Conservation (phyloP, 176 grass and related monocot species). For the Triticum timopheevii region DNA sequence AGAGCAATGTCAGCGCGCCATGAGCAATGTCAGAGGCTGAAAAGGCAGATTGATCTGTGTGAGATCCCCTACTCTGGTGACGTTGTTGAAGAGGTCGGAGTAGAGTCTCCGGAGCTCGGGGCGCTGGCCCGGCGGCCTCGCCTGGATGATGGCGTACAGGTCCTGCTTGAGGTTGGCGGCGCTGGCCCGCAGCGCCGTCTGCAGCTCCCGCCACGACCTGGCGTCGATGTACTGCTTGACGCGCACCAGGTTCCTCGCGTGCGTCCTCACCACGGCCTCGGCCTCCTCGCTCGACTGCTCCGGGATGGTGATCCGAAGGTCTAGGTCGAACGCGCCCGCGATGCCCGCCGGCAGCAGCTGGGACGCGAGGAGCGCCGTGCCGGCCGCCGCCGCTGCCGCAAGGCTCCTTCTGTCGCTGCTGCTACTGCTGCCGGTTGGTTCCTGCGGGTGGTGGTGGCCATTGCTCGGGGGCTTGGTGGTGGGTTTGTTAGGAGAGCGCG, state of each 20-base stretch:
- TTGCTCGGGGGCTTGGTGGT: not conserved
- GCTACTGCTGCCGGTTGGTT: not conserved
- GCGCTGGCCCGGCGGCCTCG: constrained; percentile 37
- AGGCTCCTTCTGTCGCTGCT: constrained; percentile 31
- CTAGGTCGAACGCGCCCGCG: constrained; percentile 58
- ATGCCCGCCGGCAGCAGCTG: constrained; percentile 34
- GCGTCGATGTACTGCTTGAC: constrained; percentile 68
- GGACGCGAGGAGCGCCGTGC: constrained; percentile 27
- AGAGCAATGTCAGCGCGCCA: not conserved
- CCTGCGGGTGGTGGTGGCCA: not conserved
- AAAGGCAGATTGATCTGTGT: not conserved
- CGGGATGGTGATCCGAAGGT: constrained; percentile 43
- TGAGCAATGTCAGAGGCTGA: not conserved
- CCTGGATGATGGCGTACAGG: constrained; percentile 89
- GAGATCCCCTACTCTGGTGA: constrained; percentile 44
- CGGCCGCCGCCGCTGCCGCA: not conserved
- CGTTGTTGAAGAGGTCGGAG: constrained; percentile 77
- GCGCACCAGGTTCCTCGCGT: constrained; percentile 63
- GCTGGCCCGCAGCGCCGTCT: constrained; percentile 54
- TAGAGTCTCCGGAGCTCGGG: constrained; percentile 74
- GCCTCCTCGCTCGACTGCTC: constrained; percentile 74
- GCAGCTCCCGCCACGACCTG: constrained; percentile 67
- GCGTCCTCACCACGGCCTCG: constrained; percentile 37
- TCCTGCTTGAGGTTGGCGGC: constrained; percentile 77
- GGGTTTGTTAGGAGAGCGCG: constrained; percentile 4